Evolutionary conservation across 2,329 filamentous ascomycete genomes (phyloP).

Genomic region (Fusarium mangiferae): DNA sequence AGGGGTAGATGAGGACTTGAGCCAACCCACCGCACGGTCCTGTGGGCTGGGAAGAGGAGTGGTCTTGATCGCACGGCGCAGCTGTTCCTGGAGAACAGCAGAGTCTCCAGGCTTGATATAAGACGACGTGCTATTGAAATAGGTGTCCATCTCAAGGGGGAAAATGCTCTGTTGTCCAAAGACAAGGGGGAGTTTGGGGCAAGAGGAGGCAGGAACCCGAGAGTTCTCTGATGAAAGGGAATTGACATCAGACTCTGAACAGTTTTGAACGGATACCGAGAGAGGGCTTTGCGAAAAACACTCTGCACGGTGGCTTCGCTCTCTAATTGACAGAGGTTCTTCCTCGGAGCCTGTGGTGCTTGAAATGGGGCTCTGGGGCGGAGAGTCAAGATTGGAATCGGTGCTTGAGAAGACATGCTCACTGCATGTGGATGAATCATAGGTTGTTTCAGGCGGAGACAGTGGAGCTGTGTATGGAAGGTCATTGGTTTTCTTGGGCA

Average conservation of each 20-base stretch:
- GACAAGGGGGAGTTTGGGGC: too few relatives aligned
- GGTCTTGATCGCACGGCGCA: too few relatives aligned
- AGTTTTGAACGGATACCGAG: fast-evolving
- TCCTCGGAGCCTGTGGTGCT: background rate
- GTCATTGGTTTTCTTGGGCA: fast-evolving
- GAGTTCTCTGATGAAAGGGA: fast-evolving
- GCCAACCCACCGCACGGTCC: too few relatives aligned
- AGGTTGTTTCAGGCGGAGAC: background rate
- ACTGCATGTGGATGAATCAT: background rate
- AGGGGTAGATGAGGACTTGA: too few relatives aligned
- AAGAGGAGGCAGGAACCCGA: fast-evolving
- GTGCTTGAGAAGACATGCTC: background rate
- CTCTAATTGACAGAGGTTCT: background rate
- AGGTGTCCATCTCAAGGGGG: too few relatives aligned
- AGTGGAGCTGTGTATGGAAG: background rate
- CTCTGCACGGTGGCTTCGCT: fast-evolving
- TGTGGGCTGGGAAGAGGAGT: too few relatives aligned
- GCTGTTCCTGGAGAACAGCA: fast-evolving
- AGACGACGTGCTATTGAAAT: too few relatives aligned
- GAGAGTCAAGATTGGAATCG: background rate
- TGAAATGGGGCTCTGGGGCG: background rate
- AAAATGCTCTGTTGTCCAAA: too few relatives aligned
- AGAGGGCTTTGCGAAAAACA: too few relatives aligned
- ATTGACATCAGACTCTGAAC: background rate
- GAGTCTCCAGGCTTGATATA: too few relatives aligned